Base-by-base conservation (phyloP, 2,329 filamentous ascomycete species). In the Phialophora macrospora region DNA sequence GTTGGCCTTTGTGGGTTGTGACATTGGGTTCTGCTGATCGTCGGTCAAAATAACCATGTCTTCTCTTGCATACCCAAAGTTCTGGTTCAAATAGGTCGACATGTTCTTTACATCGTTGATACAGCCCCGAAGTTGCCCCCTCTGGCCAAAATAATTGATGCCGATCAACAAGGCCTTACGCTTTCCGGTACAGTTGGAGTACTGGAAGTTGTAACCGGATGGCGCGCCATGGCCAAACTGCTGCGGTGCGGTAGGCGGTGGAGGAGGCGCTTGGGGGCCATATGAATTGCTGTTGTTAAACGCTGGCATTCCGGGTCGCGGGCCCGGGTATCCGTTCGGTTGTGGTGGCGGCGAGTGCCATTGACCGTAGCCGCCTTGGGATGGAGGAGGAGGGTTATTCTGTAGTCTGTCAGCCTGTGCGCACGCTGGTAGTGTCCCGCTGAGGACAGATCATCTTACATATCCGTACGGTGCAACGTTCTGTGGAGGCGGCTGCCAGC, bases 91-190 rank as follows among this genome's bases (percentile, higher is more conserved):
- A 76, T 97, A 98, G 57, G 86, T 85, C 24, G 93, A 96, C 92
- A 98, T 96, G 81, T 97, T 97, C 80, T 93, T 91, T 51, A 97
- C 94, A 76, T 98, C 94, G 76, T 98, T 97, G 82, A 97, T 97
- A 75, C 94, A 98, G 54, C 94, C 94, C 64, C 93, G 85, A 55
- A 97, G 83, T 82, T 97, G 91, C 30, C 93, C 93, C 64, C 91
- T 88, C 80, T 97, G 93, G 59, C 90, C 89, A 76, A 97, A 97
- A 80, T 98, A 97, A 80, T 97, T 97, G 82, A 97, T 97, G 62
- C 94, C 94, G 72, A 97, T 94, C 67, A 98, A 80, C 32, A 97
- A 81, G 4, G 93, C 94, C 81, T 97, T 97, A 75, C 93, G 84
- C 73, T 88, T 87, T 54, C 93, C 94, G 4, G 90, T 96, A 77